Evolutionary conservation across 768 basidiomycete genomes (phyloP), one percentile per base, ranked within the genome.

Genomic region (Steccherinum ochraceum): DNA sequence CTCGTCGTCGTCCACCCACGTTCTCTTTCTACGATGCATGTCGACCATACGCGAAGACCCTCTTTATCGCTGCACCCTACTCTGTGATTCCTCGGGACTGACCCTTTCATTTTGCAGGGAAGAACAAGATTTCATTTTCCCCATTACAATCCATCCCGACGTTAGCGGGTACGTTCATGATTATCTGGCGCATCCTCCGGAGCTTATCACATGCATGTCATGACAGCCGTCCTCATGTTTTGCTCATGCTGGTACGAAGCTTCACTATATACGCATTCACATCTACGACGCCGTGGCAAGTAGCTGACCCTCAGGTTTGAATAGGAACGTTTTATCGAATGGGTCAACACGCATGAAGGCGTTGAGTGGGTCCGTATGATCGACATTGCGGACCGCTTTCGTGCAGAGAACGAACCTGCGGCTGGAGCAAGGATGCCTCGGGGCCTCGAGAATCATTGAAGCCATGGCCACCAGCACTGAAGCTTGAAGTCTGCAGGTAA

Each of bases 81-180:
- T 48, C 10, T 40, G 16, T 18, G 12, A 21, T 12, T 16, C 5
- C 35, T n/a, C n/a, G n/a, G n/a, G n/a, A n/a, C n/a, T n/a, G n/a
- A n/a, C n/a, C 42, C 20, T 11, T 56, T 40, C 40, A 47, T 49
- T 46, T 52, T 50, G 35, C 46, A 79, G 80, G 42, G 81, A 82
- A 54, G 78, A 83, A 63, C 75, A 79, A 56, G 73, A 78, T 61
- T 83, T 84, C 51, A 74, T 83, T n/a, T 84, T 86, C 57, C 85
- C 85, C 0, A 77, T 89, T 51, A 88, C 86, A 2, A 85, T 90
- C 39, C 87, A 89, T 57, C 86, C 87, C 1, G 86, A 89, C 57
- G 84, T 86, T 20, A 81, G 81, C 60, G 84, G 84, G 76, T 77
- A 65, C 57, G 77, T 61, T 19, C n/a, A n/a, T n/a, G n/a, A n/a